These are phyloP conservation scores for Kwoniella shandongensis DNA, from an alignment of 768 basidiomycete genomes.

Conservation along the genomic window DNA sequence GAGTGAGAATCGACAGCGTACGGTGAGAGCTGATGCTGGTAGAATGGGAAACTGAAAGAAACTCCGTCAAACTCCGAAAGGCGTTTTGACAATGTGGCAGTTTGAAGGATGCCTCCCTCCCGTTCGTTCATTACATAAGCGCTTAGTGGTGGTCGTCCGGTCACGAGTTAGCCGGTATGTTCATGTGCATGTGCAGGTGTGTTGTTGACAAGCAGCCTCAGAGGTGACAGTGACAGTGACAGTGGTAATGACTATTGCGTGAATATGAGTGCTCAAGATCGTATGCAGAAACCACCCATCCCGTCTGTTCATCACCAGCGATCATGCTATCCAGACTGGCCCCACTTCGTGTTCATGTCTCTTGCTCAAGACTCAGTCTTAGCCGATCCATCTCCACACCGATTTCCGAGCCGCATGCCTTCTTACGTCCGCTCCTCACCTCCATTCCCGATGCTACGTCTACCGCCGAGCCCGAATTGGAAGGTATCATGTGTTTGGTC, in stretches of 20 bases:
- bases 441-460: slow-evolving; percentile 29
- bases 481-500: slow-evolving; percentile 71
- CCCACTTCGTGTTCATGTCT: too few species aligned
- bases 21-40: neutral
- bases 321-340: too few species aligned
- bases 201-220: too few species aligned
- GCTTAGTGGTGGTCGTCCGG: neutral
- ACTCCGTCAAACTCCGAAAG: slow-evolving; percentile 24
- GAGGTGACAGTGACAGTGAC: too few species aligned
- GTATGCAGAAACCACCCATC: too few species aligned
- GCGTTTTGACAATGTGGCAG: slow-evolving; percentile 12
- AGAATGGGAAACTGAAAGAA: slow-evolving; percentile 3
- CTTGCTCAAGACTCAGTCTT: neutral
- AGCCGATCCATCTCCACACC: slow-evolving; percentile 1
- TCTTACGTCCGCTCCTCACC: slow-evolving; percentile 27
- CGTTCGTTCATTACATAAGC: slow-evolving; percentile 2
- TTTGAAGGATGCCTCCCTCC: neutral
- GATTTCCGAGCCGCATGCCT: slow-evolving; percentile 31
- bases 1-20: neutral
- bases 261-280: too few species aligned
- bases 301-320: too few species aligned
- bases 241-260: too few species aligned
- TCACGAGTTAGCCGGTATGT: neutral
- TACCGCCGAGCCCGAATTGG: slow-evolving; percentile 43
- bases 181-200: slow-evolving; percentile 1